phyloP scores from a whole-genome alignment of 2,329 filamentous ascomycete species.

The Aureobasidium mangrovei region DNA sequence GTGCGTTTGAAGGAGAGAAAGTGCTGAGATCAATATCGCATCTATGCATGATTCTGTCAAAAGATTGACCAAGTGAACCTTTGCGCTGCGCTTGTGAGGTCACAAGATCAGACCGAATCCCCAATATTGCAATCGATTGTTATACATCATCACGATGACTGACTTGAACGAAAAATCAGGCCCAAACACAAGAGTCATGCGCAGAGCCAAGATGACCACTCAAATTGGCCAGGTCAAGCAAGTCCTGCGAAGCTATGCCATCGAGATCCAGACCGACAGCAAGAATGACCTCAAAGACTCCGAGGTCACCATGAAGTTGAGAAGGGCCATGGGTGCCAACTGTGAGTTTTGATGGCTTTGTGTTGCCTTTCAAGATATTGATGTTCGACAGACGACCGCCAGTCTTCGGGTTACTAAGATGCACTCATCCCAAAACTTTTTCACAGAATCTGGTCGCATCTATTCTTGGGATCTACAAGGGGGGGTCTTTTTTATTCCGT shows the following conservation, averaged over 20 bases:
- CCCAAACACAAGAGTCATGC: slow-evolving; percentile 11
- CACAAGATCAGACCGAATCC: no score
- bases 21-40: no score
- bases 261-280: slow-evolving; percentile 12
- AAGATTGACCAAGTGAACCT: no score
- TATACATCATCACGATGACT: neutral
- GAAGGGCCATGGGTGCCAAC: slow-evolving; percentile 12
- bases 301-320: slow-evolving; percentile 11
- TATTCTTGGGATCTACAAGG: no score
- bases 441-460: no score
- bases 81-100: no score
- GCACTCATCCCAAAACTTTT: no score
- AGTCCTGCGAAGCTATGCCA: slow-evolving; percentile 10
- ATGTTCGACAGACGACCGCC: neutral
- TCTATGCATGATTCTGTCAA: no score
- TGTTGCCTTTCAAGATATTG: neutral
- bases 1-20: no score
- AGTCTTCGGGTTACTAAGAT: slow-evolving; percentile 5
- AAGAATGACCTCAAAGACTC: slow-evolving; percentile 7
- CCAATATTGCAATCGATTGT: no score
- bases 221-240: slow-evolving; percentile 12
- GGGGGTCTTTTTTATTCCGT: no score
- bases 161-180: neutral
- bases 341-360: neutral
- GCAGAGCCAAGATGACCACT: slow-evolving; percentile 10